Evolutionary conservation across 2,329 filamentous ascomycete genomes (phyloP).

Genomic region (Talaromyces sp.): DNA sequence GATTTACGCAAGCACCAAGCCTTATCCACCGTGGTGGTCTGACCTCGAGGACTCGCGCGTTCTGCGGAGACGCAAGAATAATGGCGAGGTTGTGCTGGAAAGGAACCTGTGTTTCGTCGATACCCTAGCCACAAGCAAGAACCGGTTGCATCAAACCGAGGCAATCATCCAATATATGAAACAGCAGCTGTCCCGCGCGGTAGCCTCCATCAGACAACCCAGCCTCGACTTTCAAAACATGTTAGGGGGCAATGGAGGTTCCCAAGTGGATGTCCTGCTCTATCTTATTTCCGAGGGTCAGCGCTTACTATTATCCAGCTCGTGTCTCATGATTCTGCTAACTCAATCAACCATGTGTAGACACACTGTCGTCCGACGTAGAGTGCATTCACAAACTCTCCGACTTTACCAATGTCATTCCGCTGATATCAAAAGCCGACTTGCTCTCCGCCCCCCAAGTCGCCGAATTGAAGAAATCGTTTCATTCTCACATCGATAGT

Average conservation of each 20-base stretch:
- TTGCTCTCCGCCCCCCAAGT: constrained; percentile 57
- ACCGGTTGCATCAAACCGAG: constrained; percentile 50
- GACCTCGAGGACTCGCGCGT: constrained; percentile 64
- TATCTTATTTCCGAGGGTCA: constrained; percentile 73
- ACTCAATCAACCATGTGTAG: constrained; percentile 30
- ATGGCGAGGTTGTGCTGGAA: constrained; percentile 73
- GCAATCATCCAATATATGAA: constrained; percentile 68
- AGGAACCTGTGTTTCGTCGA: constrained; percentile 93
- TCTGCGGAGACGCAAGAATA: constrained; percentile 62
- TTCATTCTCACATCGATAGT: constrained; percentile 25
- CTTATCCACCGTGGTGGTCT: constrained; percentile 87
- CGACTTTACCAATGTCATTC: constrained; percentile 75
- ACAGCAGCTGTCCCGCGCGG: constrained; percentile 59
- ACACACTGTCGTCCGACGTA: constrained; percentile 59
- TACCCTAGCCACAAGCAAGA: constrained; percentile 59
- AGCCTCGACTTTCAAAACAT: constrained; percentile 72
- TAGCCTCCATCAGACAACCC: constrained; percentile 56
- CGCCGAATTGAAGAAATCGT: constrained; percentile 52
- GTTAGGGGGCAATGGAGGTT: constrained; percentile 74
- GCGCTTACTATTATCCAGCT: constrained; percentile 19
- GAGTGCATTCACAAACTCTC: constrained; percentile 67
- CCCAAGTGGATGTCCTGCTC: constrained; percentile 77
- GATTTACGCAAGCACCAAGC: constrained; percentile 72
- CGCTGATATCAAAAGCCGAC: constrained; percentile 74
- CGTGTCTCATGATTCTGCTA: neutral